Evolutionary conservation across 768 basidiomycete species (phyloP), one percentile per base, ranked within the genome.

Genomic region (Strobilomyces confusus): DNA sequence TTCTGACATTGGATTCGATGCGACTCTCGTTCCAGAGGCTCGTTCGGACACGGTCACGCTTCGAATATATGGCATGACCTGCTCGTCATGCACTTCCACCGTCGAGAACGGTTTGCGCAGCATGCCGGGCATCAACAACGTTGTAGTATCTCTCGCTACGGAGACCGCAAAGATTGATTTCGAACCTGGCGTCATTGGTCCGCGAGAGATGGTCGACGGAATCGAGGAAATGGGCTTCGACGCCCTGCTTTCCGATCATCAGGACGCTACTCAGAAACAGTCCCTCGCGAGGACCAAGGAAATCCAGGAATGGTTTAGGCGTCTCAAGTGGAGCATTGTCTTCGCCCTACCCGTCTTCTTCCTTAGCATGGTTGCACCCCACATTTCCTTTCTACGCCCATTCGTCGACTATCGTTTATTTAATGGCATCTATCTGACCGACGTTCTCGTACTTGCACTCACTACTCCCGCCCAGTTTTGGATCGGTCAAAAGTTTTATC

Each of bases 261-360:
- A 85, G 54, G 86, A 95, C 60, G 82, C 82, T 1, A 91, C 92
- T 7, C 93, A 97, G 68, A 74, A 92, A 11, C 83, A 83, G 49
- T 93, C 92, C 1, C 84, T 97, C 50, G 87, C 86, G 4, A 84
- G 91, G 11, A 87, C 87, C 29, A 93, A 92, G 70, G 97, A 98
- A 69, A 87, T 98, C 38, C 78, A 88, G 58, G 88, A 95, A 64
- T 99, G 97, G 97, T 77, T 82, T 41, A 70, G 71, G 19, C 85
- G 92, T 22, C 86, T 98, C 73, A 66, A 82, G 33, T 84, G 84
- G 77, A 82, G 86, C 66, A 58, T 87, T 26, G 62, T 73, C 9
- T 95, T 99, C 64, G 93, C 93, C 47, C 57, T 95, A 0, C 97
- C 97, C n/a, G 93, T 95, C 37, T 98, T 98, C 73, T 82, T 97